phyloP scores from a whole-genome alignment of 148 eudicot species.

The Suaeda aralocaspica region DNA sequence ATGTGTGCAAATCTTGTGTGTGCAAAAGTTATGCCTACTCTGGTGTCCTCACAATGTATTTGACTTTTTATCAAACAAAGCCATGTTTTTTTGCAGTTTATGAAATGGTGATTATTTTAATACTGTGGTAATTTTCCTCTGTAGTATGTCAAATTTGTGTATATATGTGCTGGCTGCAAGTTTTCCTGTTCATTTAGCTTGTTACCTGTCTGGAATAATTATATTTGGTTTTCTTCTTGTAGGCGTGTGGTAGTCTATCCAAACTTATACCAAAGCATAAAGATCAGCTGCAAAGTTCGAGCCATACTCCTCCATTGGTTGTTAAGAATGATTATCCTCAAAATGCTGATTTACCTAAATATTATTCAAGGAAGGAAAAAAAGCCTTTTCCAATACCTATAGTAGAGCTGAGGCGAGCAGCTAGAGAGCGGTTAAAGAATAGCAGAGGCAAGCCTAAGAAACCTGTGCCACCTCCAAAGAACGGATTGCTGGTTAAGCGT shows the following conservation, averaged over 20 bases:
- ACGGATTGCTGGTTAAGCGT: constrained; percentile 67
- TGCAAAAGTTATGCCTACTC: no score
- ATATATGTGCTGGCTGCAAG: background rate
- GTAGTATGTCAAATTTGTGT: background rate
- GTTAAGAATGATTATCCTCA: constrained; percentile 65
- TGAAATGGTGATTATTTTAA: background rate
- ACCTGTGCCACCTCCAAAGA: constrained; percentile 76
- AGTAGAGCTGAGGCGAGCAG: constrained; percentile 87
- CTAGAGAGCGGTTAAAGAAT: constrained; percentile 77
- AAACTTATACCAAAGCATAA: constrained; percentile 26
- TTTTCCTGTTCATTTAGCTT: background rate
- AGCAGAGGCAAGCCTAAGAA: constrained; percentile 59
- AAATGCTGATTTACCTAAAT: constrained; percentile 84
- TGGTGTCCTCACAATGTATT: background rate
- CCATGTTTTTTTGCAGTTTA: background rate
- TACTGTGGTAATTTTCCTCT: background rate
- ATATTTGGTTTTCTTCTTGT: constrained; percentile 21
- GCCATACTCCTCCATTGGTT: constrained; percentile 30
- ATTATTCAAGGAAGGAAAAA: constrained; percentile 78
- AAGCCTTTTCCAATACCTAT: constrained; percentile 90
- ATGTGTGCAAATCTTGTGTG: no score
- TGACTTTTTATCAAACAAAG: no score
- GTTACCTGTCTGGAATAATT: background rate
- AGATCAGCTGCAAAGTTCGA: constrained; percentile 22
- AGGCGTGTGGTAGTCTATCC: constrained; percentile 37